These are phyloP conservation scores for Laburnicola sp. DNA, from an alignment of 2,329 filamentous ascomycete genomes.

Conservation along the genomic window DNA sequence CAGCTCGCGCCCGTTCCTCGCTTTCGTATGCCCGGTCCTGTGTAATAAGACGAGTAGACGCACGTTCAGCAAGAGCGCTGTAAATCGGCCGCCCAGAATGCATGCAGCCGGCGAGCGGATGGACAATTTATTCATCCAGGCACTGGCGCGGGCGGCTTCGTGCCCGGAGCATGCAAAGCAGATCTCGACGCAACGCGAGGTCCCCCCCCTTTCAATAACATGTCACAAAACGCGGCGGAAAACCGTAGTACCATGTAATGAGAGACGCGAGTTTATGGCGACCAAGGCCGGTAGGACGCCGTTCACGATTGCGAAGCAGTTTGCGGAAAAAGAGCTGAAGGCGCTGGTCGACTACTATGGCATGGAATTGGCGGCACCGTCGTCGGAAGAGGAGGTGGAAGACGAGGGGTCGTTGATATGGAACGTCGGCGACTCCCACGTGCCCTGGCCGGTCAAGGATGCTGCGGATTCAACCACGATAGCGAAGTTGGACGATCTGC, in stretches of 20 bases:
- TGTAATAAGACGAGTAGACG: conserved; percentile 14
- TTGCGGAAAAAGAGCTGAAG: conserved; percentile 50
- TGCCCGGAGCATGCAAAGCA: conserved; percentile 54
- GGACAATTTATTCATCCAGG: conserved; percentile 58
- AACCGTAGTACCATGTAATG: conserved; percentile 11
- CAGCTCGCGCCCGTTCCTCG: conserved; percentile 31
- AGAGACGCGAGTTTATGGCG: conserved; percentile 14
- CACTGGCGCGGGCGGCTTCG: conserved; percentile 56
- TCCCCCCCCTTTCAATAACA: conserved; percentile 5
- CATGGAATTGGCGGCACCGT: conserved; percentile 23
- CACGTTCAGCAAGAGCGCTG: conserved; percentile 22
- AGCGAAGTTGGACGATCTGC: conserved; percentile 40
- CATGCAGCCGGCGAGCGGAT: conserved; percentile 41
- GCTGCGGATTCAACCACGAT: conserved; percentile 41
- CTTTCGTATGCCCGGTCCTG: conserved; percentile 39
- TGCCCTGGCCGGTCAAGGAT: conserved; percentile 39
- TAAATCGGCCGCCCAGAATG: conserved; percentile 15
- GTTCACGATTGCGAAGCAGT: conserved; percentile 30
- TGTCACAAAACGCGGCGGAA: conserved; percentile 26
- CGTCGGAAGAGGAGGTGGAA: conserved; percentile 38
- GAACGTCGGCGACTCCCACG: conserved; percentile 38
- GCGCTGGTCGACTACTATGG: conserved; percentile 55
- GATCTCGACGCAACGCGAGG: conserved; percentile 22
- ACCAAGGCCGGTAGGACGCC: conserved; percentile 19
- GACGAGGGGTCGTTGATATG: conserved; percentile 33